Evolutionary conservation across 176 grass and related monocot species (phyloP), one percentile per base, ranked within the genome.

Genomic region (Dactylis glomerata): DNA sequence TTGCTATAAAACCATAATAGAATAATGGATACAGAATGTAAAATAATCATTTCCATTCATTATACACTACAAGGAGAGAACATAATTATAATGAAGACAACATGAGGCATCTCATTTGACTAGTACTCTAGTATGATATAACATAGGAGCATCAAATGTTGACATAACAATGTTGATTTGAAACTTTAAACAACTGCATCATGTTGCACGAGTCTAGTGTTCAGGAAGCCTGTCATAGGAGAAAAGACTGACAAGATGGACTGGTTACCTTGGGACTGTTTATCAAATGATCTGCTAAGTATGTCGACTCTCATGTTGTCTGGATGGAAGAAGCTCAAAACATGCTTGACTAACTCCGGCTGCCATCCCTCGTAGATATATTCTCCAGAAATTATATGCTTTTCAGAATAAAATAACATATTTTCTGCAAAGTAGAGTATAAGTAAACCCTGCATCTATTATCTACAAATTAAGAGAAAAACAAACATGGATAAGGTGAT

Each of bases 301-400:
- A 95, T 11, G 74, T 95, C 96, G 77, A 95, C 82, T 84, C 96
- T 95, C 96, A 98, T 93, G 81, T 95, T 98, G 73, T 95, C 92
- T 82, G 95, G 92, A 52, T 94, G 81, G 76, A 98, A 95, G 88
- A 95, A 87, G 68, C 85, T 91, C 95, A 92, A 84, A 69, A 83
- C 67, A 83, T 92, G 82, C 57, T 95, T 84, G 8, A 95, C 82
- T 74, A 98, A 84, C 46, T 89, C 87, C 12, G 93, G 91, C 79
- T 98, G 93, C 96, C 96, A 95, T 30, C 72, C 83, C 89, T 98
- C 93, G 81, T 80, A 91, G 85, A 89, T 82, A 93, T 95, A 95
- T 82, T 95, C 89, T 87, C 96, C 96, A 85, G 70, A 93, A 76
- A 98, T 81, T 28, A 93, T 83, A 68, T 98, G 96, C 47, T 90